phyloP scores from a whole-genome alignment of 2,329 filamentous ascomycete genomes.

The Fusarium scirpi region DNA sequence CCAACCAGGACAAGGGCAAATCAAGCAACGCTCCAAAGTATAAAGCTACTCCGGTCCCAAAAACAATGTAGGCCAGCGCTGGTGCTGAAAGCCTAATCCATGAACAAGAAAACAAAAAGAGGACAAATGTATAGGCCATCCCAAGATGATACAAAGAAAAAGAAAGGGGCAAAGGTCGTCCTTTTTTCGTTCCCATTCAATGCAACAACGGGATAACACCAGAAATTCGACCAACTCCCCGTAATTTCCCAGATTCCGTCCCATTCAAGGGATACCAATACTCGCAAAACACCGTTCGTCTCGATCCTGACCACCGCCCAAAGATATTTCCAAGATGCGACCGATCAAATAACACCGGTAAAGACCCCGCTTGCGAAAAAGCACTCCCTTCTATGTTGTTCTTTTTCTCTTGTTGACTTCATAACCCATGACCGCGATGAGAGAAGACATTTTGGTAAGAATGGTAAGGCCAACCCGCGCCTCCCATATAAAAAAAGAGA shows the following conservation, averaged over 20 bases:
- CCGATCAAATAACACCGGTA: slow-evolving; percentile 54
- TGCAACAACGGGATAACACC: slow-evolving; percentile 49
- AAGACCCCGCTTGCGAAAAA: slow-evolving; percentile 49
- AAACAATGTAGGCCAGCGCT: slow-evolving; percentile 37
- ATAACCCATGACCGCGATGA: slow-evolving; percentile 56
- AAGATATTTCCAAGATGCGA: slow-evolving; percentile 52
- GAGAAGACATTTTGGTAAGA: slow-evolving; percentile 51
- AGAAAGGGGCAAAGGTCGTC: slow-evolving; percentile 42
- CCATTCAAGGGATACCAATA: slow-evolving; percentile 46
- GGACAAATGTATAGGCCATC: slow-evolving; percentile 49
- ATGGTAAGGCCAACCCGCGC: slow-evolving; percentile 40
- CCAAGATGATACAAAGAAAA: slow-evolving; percentile 49
- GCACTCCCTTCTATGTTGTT: slow-evolving; percentile 61
- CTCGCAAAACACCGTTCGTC: slow-evolving; percentile 52
- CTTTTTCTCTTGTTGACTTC: slow-evolving; percentile 59
- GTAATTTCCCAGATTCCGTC: slow-evolving; percentile 50
- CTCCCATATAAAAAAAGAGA: slow-evolving; percentile 47
- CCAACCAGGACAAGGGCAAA: slow-evolving; percentile 46
- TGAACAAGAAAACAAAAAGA: slow-evolving; percentile 42
- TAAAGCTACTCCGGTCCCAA: slow-evolving; percentile 38
- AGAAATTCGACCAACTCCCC: slow-evolving; percentile 55
- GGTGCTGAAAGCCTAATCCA: slow-evolving; percentile 26
- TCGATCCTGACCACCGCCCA: slow-evolving; percentile 51
- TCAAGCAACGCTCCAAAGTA: slow-evolving; percentile 47
- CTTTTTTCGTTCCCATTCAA: slow-evolving; percentile 50